phyloP scores from a whole-genome alignment of 1,284 basidiomycete genomes.

The Ustilago crameri region DNA sequence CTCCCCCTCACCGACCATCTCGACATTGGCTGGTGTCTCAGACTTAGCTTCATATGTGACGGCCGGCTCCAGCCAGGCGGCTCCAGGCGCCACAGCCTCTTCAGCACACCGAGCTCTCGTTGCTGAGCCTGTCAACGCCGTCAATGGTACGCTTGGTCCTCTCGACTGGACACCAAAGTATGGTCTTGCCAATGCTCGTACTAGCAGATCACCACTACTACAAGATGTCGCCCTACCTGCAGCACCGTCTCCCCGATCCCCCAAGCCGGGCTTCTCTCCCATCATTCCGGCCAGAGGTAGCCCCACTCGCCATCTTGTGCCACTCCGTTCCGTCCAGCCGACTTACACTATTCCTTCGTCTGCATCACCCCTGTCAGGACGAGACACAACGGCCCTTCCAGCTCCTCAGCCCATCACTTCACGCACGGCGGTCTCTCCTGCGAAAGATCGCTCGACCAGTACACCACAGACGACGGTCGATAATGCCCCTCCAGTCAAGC shows the following conservation, averaged over 20 bases:
- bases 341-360: constrained; percentile 25
- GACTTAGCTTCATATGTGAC: not conserved
- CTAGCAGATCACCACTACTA: constrained; percentile 5
- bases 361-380: not conserved
- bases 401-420: constrained; percentile 11
- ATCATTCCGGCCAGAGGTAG: not conserved
- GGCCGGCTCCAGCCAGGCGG: not conserved
- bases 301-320: constrained; percentile 19
- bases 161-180: constrained; percentile 51
- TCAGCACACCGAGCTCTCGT: constrained; percentile 12
- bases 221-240: not conserved
- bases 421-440: constrained; percentile 5
- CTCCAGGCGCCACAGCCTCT: not conserved
- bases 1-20: not conserved
- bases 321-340: constrained; percentile 30
- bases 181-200: constrained; percentile 17
- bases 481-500: constrained; percentile 1
- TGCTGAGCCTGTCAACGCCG: constrained; percentile 23
- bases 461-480: constrained; percentile 21
- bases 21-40: not conserved
- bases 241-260: constrained; percentile 3
- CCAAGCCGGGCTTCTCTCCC: not conserved
- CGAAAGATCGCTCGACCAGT: constrained; percentile 3
- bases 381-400: too few species aligned
- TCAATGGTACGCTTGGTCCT: constrained; percentile 37